phyloP scores from a whole-genome alignment of 2,329 filamentous ascomycete species.

The Mollisia scopiformis region DNA sequence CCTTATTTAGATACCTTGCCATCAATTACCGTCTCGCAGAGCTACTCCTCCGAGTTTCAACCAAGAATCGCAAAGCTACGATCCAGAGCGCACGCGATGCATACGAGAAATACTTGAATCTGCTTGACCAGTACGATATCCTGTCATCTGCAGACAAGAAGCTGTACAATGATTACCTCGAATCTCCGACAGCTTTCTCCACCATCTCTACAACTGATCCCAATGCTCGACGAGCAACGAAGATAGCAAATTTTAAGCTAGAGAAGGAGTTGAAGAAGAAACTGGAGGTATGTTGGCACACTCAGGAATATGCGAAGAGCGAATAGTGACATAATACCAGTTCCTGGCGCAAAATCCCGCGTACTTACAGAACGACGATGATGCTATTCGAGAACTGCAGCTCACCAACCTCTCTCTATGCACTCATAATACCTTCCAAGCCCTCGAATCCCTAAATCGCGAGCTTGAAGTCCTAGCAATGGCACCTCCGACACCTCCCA shows the following conservation, averaged over 20 bases:
- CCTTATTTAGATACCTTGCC: conserved; percentile 65
- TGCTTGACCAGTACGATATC: conserved; percentile 78
- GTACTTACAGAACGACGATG: conserved; percentile 76
- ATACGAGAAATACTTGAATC: conserved; percentile 79
- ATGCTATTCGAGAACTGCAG: conserved; percentile 77
- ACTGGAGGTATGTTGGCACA: conserved; percentile 63
- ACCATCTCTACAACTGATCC: conserved; percentile 68
- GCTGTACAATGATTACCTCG: conserved; percentile 73
- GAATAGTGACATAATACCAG: conserved; percentile 41
- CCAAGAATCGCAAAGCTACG: conserved; percentile 61
- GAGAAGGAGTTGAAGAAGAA: conserved; percentile 86
- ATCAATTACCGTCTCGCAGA: conserved; percentile 81
- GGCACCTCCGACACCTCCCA: conserved; percentile 60
- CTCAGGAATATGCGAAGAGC: conserved; percentile 13
- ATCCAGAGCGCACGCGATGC: conserved; percentile 67
- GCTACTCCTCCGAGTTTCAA: conserved; percentile 69
- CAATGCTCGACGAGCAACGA: conserved; percentile 73
- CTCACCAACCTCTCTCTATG: conserved; percentile 74
- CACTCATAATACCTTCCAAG: conserved; percentile 80
- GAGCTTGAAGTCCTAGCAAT: conserved; percentile 82
- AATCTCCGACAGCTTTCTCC: conserved; percentile 73
- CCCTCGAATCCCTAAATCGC: conserved; percentile 83
- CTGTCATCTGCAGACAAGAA: conserved; percentile 66
- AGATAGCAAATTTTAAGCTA: conserved; percentile 82
- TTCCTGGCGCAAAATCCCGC: conserved; percentile 62